These are phyloP conservation scores for Exophiala sideris DNA, from an alignment of 2,329 filamentous ascomycete genomes.

Conservation along the genomic window DNA sequence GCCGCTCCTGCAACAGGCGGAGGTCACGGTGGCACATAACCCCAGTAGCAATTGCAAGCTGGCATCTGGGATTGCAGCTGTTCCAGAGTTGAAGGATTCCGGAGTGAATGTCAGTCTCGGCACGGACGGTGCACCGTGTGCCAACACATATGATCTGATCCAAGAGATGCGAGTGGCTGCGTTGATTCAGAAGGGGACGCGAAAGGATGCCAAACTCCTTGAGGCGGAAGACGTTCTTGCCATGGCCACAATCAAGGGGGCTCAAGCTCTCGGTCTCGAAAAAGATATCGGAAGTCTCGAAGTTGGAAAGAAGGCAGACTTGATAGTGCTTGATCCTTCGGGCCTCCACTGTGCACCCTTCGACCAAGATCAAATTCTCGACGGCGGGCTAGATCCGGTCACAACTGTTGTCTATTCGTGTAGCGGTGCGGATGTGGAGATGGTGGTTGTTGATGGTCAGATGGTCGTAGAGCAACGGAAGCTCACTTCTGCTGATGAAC, in stretches of 20 bases:
- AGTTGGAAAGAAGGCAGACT: conserved; percentile 42
- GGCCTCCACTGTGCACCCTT: conserved; percentile 39
- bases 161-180: conserved; percentile 53
- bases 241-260: conserved; percentile 53
- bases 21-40: conserved; percentile 50
- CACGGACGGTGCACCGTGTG: conserved; percentile 54
- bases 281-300: conserved; percentile 39
- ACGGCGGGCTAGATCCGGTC: conserved; percentile 38
- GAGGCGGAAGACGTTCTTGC: conserved; percentile 47
- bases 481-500: conserved; percentile 41
- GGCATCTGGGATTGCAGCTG: conserved; percentile 48
- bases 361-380: conserved; percentile 33
- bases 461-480: conserved; percentile 37
- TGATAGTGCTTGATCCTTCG: conserved; percentile 35
- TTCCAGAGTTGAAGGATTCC: conserved; percentile 44
- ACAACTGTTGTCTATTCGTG: conserved; percentile 44
- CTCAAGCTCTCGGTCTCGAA: conserved; percentile 46
- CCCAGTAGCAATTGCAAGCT: conserved; percentile 53
- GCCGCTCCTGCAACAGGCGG: conserved; percentile 37
- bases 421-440: conserved; percentile 44
- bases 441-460: conserved; percentile 44
- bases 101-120: conserved; percentile 50
- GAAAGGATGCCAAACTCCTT: conserved; percentile 42
- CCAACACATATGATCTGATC: conserved; percentile 52
- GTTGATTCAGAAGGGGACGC: conserved; percentile 47